Percentiles rank a stretch among this genome's conserved stretches.
These are phyloP conservation scores for Geotrichum restrictum DNA, from an alignment of 1,139 yeast species.

Conservation along the genomic window DNA sequence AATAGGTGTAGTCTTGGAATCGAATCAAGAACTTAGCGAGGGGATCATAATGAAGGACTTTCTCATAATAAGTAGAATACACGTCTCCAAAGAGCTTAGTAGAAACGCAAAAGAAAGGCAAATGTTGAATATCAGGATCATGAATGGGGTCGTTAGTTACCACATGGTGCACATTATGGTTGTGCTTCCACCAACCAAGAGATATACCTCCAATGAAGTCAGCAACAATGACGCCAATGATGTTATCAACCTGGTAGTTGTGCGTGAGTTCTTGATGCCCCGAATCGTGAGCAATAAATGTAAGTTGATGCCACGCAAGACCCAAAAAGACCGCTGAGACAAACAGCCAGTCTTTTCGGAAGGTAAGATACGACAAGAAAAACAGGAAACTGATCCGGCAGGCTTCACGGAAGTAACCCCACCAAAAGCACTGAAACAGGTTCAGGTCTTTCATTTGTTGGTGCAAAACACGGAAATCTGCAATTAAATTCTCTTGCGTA, in stretches of 20 bases:
- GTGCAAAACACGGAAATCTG: slow-evolving; percentile 60
- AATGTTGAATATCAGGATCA: slow-evolving; percentile 90
- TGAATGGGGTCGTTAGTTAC: slow-evolving; percentile 88
- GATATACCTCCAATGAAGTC: slow-evolving; percentile 84
- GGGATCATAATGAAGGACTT: slow-evolving; percentile 60
- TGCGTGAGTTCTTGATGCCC: slow-evolving; percentile 84
- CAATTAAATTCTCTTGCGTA: slow-evolving; percentile 57
- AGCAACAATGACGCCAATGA: slow-evolving; percentile 70
- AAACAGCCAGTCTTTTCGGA: slow-evolving; percentile 42
- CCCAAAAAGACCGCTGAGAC: slow-evolving; percentile 67
- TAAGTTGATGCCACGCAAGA: slow-evolving; percentile 83
- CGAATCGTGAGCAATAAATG: slow-evolving; percentile 85
- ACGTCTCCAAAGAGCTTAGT: slow-evolving; percentile 62
- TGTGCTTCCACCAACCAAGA: slow-evolving; percentile 92
- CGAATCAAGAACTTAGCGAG: slow-evolving; percentile 57
- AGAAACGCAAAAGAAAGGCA: slow-evolving; percentile 87
- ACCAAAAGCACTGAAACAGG: slow-evolving; percentile 66
- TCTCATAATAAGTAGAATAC: slow-evolving; percentile 76
- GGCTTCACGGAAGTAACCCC: slow-evolving; percentile 65
- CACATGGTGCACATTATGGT: slow-evolving; percentile 86
- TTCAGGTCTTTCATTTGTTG: slow-evolving; percentile 53
- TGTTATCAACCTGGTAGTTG: slow-evolving; percentile 70
- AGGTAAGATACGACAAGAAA: slow-evolving; percentile 49
- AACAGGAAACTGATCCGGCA: slow-evolving; percentile 57
- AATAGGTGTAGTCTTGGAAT: slow-evolving; percentile 66